A percentile compares a stretch with the other conserved stretches of the same genome.
These are phyloP conservation scores for Thymus mandschuricus DNA, from an alignment of 257 asterid genomes.

Conservation along the genomic window DNA sequence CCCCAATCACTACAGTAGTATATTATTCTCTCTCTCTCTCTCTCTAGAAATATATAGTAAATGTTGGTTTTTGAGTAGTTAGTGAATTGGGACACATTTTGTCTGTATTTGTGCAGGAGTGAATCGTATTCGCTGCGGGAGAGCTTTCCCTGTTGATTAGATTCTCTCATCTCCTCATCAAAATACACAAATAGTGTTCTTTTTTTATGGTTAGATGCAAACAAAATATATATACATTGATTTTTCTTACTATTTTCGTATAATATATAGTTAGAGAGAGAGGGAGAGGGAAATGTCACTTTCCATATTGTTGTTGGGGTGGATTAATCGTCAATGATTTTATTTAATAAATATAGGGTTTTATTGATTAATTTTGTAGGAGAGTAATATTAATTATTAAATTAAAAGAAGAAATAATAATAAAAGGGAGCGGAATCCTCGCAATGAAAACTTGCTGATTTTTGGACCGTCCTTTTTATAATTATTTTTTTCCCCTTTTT, in stretches of 20 bases:
- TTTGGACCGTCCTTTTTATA: conserved; percentile 53
- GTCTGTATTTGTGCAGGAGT: conserved; percentile 48
- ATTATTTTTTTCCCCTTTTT: not conserved
- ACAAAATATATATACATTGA: not conserved
- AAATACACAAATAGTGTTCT: conserved; percentile 15
- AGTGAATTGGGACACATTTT: conserved; percentile 53
- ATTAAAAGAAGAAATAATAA: no score
- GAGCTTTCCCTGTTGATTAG: conserved; percentile 37
- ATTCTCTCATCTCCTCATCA: conserved; percentile 38
- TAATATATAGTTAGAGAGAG: no score
- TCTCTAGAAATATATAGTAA: not conserved
- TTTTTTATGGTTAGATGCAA: not conserved
- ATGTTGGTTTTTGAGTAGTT: conserved; percentile 27
- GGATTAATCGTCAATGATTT: conserved; percentile 19
- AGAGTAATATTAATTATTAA: no score
- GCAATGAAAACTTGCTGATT: conserved; percentile 68
- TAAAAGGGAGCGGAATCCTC: conserved; percentile 64
- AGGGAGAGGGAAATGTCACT: not conserved
- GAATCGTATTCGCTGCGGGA: conserved; percentile 51
- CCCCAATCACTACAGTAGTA: not conserved
- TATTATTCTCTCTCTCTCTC: no score
- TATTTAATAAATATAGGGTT: not conserved
- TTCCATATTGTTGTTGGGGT: conserved; percentile 16
- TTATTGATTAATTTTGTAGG: not conserved
- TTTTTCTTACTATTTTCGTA: no score